These are phyloP conservation scores for Carnegiea gigantea DNA, from an alignment of 179 eudicot genomes.

Conservation along the genomic window DNA sequence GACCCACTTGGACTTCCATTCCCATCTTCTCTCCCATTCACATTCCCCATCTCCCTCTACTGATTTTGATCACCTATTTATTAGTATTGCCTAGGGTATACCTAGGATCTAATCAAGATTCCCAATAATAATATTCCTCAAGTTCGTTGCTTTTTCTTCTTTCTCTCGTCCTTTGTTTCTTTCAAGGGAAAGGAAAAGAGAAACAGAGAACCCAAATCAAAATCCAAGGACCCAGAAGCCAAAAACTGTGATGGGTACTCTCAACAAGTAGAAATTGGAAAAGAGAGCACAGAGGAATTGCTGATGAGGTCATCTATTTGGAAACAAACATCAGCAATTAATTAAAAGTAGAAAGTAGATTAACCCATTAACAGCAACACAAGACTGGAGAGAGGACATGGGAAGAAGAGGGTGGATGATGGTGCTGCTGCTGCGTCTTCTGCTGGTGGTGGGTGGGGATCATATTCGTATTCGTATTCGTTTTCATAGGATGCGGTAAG, in stretches of 20 bases:
- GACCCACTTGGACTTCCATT: conserved; percentile 38
- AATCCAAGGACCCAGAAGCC: conserved; percentile 7
- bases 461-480: conserved; percentile 2
- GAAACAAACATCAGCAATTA: neutral
- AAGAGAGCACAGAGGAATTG: neutral
- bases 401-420: neutral
- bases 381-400: neutral
- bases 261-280: neutral
- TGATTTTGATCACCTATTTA: conserved; percentile 2
- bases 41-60: conserved; percentile 62
- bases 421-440: neutral
- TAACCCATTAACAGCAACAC: neutral
- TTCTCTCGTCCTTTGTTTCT: neutral
- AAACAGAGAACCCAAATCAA: neutral
- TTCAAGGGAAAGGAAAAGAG: neutral
- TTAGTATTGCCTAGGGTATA: neutral
- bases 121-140: conserved; percentile 17
- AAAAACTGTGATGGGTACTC: neutral
- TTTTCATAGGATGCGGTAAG: neutral
- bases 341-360: neutral
- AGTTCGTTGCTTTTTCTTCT: neutral
- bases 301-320: neutral
- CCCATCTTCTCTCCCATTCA: conserved; percentile 69
- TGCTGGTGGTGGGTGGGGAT: conserved; percentile 27
- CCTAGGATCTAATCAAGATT: conserved; percentile 33